Evolutionary conservation across 805 yeast species (phyloP).

Genomic region (Hanseniaspora mollemarum): DNA sequence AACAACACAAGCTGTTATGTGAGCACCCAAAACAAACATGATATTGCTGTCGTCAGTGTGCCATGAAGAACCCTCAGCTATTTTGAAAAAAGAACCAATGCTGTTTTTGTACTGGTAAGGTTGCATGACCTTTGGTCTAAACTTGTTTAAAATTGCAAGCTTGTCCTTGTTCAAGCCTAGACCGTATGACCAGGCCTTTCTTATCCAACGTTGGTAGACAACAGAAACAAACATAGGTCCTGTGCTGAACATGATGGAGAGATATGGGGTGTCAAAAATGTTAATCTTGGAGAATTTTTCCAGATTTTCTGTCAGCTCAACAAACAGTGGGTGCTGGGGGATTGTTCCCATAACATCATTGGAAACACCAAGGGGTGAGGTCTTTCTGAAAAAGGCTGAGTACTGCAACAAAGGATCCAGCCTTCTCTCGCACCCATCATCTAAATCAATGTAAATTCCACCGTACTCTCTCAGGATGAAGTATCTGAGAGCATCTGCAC

Average conservation of each 20-base stretch:
- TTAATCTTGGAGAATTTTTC: slow-evolving; percentile 58
- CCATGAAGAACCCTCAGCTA: slow-evolving; percentile 83
- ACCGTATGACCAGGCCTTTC: slow-evolving; percentile 36
- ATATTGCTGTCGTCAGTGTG: slow-evolving; percentile 78
- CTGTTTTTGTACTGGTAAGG: slow-evolving; percentile 62
- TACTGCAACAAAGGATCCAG: slow-evolving; percentile 71
- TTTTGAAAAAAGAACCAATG: slow-evolving; percentile 54
- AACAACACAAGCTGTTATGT: slow-evolving; percentile 58
- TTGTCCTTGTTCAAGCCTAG: slow-evolving; percentile 2
- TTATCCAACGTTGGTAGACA: slow-evolving; percentile 75
- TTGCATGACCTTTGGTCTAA: slow-evolving; percentile 54
- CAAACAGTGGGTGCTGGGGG: slow-evolving; percentile 77
- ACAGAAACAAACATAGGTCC: slow-evolving; percentile 83
- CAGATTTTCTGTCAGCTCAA: slow-evolving; percentile 54
- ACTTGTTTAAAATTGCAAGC: slow-evolving; percentile 49
- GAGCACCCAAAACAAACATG: slow-evolving; percentile 61
- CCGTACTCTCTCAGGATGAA: slow-evolving; percentile 75
- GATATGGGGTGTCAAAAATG: slow-evolving; percentile 56
- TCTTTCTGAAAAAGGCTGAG: slow-evolving; percentile 79
- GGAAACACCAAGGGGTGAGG: slow-evolving; percentile 81
- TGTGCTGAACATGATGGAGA: slow-evolving; percentile 86
- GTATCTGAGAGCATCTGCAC: slow-evolving; percentile 86
- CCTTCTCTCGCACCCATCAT: slow-evolving; percentile 71
- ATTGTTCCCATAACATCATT: slow-evolving; percentile 88
- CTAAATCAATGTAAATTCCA: slow-evolving; percentile 82